phyloP scores from a whole-genome alignment of 805 yeast species.

The Tetrapisispora fleetii region DNA sequence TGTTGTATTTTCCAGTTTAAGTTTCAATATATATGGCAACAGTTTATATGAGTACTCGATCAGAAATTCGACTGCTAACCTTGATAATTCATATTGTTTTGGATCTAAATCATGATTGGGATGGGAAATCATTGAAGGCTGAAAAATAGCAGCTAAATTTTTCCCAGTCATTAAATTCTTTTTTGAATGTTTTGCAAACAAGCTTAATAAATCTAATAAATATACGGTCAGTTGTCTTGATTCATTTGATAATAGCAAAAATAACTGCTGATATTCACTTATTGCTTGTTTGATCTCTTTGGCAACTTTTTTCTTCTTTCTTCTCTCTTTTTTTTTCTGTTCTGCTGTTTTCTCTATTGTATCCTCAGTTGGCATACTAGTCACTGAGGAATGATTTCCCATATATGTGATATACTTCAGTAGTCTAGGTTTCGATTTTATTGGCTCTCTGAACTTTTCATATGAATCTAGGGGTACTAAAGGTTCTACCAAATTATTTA shows the following conservation, averaged over 20 bases:
- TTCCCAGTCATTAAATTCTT: slow-evolving; percentile 85
- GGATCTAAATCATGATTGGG: slow-evolving; percentile 90
- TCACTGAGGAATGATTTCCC: background rate
- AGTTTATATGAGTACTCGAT: slow-evolving; percentile 77
- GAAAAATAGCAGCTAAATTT: slow-evolving; percentile 91
- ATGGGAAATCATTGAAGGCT: slow-evolving; percentile 90
- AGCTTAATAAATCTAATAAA: slow-evolving; percentile 73
- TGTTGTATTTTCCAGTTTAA: slow-evolving; percentile 21
- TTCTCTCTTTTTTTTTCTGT: slow-evolving; percentile 28
- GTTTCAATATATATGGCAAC: slow-evolving; percentile 43
- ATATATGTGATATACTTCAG: slow-evolving; percentile 45
- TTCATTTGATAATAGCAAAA: slow-evolving; percentile 62
- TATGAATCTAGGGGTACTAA: slow-evolving; percentile 71
- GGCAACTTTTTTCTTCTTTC: slow-evolving; percentile 41
- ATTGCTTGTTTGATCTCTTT: slow-evolving; percentile 62
- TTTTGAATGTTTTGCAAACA: slow-evolving; percentile 70
- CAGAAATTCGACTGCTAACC: slow-evolving; percentile 78
- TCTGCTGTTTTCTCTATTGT: slow-evolving; percentile 13
- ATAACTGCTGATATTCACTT: slow-evolving; percentile 57
- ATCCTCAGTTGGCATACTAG: background rate
- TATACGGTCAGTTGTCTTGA: slow-evolving; percentile 78
- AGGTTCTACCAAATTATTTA: slow-evolving; percentile 87
- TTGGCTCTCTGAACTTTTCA: slow-evolving; percentile 69
- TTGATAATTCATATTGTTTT: slow-evolving; percentile 79
- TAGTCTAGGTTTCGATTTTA: slow-evolving; percentile 54